phyloP scores from a whole-genome alignment of 2,329 filamentous ascomycete genomes.

The Macrophomina pseudophaseolina region DNA sequence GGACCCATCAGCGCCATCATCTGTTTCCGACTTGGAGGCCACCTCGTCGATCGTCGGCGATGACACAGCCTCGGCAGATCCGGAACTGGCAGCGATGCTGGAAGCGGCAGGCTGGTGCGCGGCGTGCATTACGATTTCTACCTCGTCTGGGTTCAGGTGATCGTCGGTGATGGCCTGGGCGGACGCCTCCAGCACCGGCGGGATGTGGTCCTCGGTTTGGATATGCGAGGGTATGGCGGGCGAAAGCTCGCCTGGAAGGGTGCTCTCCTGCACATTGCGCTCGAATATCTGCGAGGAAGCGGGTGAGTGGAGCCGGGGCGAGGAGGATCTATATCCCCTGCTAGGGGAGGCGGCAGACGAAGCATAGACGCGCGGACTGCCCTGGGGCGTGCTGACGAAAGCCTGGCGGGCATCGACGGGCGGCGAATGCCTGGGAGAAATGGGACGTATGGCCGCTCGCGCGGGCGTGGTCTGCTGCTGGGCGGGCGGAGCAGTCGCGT shows the following conservation, averaged over 20 bases:
- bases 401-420: constrained; percentile 36
- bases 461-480: constrained; percentile 13
- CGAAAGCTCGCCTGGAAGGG: constrained; percentile 69
- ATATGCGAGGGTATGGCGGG: constrained; percentile 93
- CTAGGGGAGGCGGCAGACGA: constrained; percentile 62
- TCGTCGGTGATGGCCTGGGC: constrained; percentile 90
- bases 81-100: constrained; percentile 31
- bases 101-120: constrained; percentile 80
- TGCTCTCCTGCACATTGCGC: constrained; percentile 84
- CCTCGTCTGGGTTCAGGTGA: constrained; percentile 81
- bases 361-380: constrained; percentile 44
- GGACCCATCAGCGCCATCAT: constrained; percentile 64
- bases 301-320: constrained; percentile 77
- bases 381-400: constrained; percentile 37
- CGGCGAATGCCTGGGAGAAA: constrained; percentile 33
- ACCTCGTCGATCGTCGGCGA: constrained; percentile 40
- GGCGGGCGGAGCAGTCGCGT: constrained; percentile 4
- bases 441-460: constrained; percentile 18
- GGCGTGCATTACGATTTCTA: constrained; percentile 89
- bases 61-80: constrained; percentile 38
- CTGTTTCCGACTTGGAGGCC: constrained; percentile 34
- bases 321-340: constrained; percentile 68
- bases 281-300: constrained; percentile 84
- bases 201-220: constrained; percentile 91
- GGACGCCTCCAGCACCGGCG: constrained; percentile 86